A percentile compares a stretch with the other conserved stretches of the same genome.
Conservation (phyloP, 345 rosid species). For the Syzygium jambos region DNA sequence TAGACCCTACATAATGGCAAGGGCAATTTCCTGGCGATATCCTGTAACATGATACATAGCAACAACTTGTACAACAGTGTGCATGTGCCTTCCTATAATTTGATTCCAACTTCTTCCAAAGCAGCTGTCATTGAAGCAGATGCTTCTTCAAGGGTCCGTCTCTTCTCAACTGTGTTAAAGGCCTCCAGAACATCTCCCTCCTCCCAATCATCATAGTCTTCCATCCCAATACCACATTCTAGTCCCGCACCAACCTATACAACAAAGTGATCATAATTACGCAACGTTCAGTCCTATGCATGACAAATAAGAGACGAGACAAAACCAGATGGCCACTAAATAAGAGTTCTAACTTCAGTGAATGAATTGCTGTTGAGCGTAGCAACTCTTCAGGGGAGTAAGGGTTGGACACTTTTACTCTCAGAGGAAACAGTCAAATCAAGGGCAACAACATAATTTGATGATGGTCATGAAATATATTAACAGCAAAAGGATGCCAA, state of each 20-base stretch:
- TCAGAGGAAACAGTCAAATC: not conserved
- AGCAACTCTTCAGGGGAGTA: not conserved
- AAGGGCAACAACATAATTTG: not conserved
- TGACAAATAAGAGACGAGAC: not conserved
- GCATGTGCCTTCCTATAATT: conserved; percentile 9
- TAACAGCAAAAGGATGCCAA: not conserved
- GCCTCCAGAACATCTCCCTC: conserved; percentile 76
- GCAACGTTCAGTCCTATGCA: not conserved
- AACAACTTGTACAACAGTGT: not conserved
- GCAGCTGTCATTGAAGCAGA: conserved; percentile 95
- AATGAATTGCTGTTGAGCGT: not conserved
- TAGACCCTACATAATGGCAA: not conserved
- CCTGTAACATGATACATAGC: not conserved
- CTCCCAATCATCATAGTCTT: conserved; percentile 62
- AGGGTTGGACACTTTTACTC: not conserved
- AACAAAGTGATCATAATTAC: not conserved
- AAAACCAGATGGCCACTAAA: not conserved
- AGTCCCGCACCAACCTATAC: conserved; percentile 70
- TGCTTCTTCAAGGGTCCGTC: conserved; percentile 92
- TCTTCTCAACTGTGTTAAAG: conserved; percentile 63
- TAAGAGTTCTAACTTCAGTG: not conserved
- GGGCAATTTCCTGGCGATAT: not conserved
- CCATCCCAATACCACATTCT: conserved; percentile 82
- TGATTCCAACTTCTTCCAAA: conserved; percentile 52
- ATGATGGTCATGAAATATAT: not conserved